phyloP scores from a whole-genome alignment of 768 basidiomycete species.

The Auricularia auricula-judae region DNA sequence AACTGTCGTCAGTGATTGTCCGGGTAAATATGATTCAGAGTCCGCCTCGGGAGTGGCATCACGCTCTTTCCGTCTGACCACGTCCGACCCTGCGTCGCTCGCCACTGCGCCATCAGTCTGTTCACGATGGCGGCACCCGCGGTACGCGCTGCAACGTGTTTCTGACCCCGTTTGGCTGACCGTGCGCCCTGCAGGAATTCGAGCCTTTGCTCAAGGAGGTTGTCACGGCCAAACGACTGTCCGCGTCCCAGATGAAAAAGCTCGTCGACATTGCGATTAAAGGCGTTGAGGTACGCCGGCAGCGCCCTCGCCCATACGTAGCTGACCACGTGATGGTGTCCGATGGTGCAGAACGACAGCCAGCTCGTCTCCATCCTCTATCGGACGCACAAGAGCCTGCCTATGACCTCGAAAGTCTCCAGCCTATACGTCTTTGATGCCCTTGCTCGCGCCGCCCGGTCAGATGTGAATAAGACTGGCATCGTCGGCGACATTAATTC shows the following conservation, averaged over 20 bases:
- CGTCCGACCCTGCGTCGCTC: background rate
- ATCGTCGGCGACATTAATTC: constrained; percentile 44
- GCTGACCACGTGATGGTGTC: background rate
- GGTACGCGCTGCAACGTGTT: background rate
- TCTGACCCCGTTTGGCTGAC: background rate
- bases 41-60: background rate
- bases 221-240: constrained; percentile 72
- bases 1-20: too few species aligned
- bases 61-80: background rate
- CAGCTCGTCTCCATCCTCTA: constrained; percentile 82
- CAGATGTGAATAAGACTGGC: constrained; percentile 53
- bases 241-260: constrained; percentile 72
- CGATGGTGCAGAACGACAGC: constrained; percentile 57
- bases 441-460: constrained; percentile 72
- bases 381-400: constrained; percentile 75
- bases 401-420: constrained; percentile 58
- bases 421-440: constrained; percentile 94
- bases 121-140: background rate
- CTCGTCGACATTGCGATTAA: constrained; percentile 70
- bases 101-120: background rate
- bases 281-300: constrained; percentile 55
- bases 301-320: background rate
- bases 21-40: too few species aligned
- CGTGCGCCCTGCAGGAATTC: constrained; percentile 48
- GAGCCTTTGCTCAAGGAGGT: constrained; percentile 72